Percentiles rank a stretch among this genome's conserved stretches.
phyloP scores from a whole-genome alignment of 441 rosid genomes.

The Eruca vesicaria region DNA sequence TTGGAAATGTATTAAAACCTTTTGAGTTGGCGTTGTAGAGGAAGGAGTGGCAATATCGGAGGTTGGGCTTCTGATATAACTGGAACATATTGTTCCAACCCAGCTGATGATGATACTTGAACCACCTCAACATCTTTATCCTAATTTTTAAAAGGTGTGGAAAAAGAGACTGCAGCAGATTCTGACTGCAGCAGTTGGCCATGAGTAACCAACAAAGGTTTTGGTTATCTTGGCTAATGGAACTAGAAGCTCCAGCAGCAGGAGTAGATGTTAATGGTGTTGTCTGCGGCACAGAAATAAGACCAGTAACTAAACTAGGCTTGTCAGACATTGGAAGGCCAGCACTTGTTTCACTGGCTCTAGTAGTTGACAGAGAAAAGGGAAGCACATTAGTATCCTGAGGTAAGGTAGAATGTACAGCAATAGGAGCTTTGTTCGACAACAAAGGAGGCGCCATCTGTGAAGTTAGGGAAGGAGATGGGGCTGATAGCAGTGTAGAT shows the following conservation, averaged over 20 bases:
- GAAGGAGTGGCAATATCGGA: constrained; percentile 87
- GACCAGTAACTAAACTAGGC: constrained; percentile 45
- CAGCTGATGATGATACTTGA: constrained; percentile 51
- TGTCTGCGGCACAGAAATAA: constrained; percentile 44
- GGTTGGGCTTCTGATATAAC: constrained; percentile 60
- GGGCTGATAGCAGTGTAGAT: constrained; percentile 40
- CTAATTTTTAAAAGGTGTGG: constrained; percentile 49
- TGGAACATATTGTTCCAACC: constrained; percentile 48
- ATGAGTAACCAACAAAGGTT: constrained; percentile 67
- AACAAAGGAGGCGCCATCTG: constrained; percentile 52
- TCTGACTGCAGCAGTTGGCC: constrained; percentile 71
- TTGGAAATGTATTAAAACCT: constrained; percentile 13
- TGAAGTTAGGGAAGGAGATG: constrained; percentile 55
- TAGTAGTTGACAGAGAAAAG: constrained; percentile 44
- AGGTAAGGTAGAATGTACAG: constrained; percentile 49
- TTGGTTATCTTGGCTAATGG: constrained; percentile 47
- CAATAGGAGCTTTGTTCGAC: constrained; percentile 44
- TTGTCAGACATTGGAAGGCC: constrained; percentile 43
- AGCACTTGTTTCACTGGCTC: constrained; percentile 48
- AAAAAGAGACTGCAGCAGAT: constrained; percentile 39
- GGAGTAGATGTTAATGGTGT: constrained; percentile 45
- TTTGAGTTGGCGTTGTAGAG: constrained; percentile 45
- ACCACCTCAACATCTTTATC: constrained; percentile 77
- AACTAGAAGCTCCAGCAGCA: constrained; percentile 40
- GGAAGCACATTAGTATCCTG: constrained; percentile 48